These are phyloP conservation scores for Colletotrichum graminicola DNA, from an alignment of 2,329 filamentous ascomycete genomes.

Conservation along the genomic window DNA sequence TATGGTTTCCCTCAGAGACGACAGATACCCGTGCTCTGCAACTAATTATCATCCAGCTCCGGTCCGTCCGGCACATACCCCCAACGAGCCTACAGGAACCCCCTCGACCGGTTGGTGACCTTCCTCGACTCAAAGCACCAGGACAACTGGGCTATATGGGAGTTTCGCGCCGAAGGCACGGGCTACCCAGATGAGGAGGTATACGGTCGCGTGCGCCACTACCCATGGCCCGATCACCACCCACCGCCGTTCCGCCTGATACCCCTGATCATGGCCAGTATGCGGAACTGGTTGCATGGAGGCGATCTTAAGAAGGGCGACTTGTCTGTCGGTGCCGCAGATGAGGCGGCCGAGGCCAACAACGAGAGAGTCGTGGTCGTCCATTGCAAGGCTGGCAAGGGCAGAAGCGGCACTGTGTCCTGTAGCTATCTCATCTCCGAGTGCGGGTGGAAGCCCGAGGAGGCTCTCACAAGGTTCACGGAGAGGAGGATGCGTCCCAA, in stretches of 20 bases:
- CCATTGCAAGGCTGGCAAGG: conserved; percentile 98
- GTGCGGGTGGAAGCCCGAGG: conserved; percentile 70
- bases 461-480: conserved; percentile 73
- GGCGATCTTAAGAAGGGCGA: conserved; percentile 53
- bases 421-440: conserved; percentile 93
- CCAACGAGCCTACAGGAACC: conserved; percentile 92
- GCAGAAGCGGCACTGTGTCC: conserved; percentile 87
- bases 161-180: conserved; percentile 96
- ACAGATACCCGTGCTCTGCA: conserved; percentile 49
- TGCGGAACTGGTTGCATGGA: conserved; percentile 86
- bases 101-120: conserved; percentile 85
- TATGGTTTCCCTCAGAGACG: conserved; percentile 50
- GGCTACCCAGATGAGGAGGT: conserved; percentile 94
- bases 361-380: conserved; percentile 81
- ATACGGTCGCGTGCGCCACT: conserved; percentile 87
- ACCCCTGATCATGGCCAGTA: conserved; percentile 89
- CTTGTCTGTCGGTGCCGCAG: conserved; percentile 20
- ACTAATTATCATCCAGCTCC: conserved; percentile 69
- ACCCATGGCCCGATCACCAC: conserved; percentile 97
- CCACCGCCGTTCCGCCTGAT: conserved; percentile 92
- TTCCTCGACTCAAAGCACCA: conserved; percentile 91
- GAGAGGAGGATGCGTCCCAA: conserved; percentile 88
- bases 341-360: conserved; percentile 45
- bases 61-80: conserved; percentile 92
- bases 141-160: conserved; percentile 93